These are phyloP conservation scores for Pestalotiopsis sp. DNA, from an alignment of 2,329 filamentous ascomycete genomes.

Conservation along the genomic window DNA sequence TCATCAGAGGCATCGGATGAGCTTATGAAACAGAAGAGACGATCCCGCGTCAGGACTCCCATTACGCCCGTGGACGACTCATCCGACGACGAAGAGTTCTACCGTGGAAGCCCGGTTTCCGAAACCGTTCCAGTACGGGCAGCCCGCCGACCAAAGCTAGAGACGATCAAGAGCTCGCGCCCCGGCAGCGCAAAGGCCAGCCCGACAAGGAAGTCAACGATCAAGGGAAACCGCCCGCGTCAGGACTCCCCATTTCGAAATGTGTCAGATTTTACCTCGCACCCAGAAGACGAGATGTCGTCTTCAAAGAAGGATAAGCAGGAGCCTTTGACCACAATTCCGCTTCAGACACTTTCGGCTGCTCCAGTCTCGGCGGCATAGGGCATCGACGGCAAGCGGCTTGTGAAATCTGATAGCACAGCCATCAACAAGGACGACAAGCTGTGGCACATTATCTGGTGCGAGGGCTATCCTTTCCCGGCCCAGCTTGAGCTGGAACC, in stretches of 20 bases:
- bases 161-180: conserved; percentile 27
- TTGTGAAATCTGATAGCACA: background rate
- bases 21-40: conserved; percentile 19
- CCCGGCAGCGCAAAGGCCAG: conserved; percentile 13
- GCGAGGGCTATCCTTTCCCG: background rate
- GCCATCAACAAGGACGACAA: background rate
- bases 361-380: background rate
- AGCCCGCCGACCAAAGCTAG: conserved; percentile 25
- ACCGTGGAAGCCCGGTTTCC: conserved; percentile 24
- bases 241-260: conserved; percentile 15
- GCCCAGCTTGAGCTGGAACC: background rate
- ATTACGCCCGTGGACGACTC: conserved; percentile 21
- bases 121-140: conserved; percentile 22
- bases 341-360: background rate
- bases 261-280: conserved; percentile 2
- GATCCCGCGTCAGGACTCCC: conserved; percentile 15
- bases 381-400: background rate
- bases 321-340: background rate
- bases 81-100: conserved; percentile 25
- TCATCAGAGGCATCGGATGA: conserved; percentile 26
- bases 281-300: conserved; percentile 5
- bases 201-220: background rate
- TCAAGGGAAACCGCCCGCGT: background rate
- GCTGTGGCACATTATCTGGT: background rate
- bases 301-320: background rate